phyloP scores from a whole-genome alignment of 2,329 filamentous ascomycete species.

The Sporothrix brunneoviolacea region DNA sequence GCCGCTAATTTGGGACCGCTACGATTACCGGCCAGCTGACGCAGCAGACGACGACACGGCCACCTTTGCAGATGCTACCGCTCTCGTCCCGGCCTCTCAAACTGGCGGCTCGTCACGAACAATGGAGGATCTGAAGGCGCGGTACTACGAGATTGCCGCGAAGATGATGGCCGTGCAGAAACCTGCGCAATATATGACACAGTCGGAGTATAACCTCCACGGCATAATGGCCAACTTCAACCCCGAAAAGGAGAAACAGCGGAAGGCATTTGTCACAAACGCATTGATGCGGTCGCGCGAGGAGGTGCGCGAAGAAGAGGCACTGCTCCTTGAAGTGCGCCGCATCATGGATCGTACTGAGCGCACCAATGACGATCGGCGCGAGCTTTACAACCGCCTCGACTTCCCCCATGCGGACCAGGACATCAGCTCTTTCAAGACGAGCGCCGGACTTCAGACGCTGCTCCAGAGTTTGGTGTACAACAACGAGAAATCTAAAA shows the following conservation, averaged over 20 bases:
- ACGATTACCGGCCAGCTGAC: constrained; percentile 59
- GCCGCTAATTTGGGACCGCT: constrained; percentile 87
- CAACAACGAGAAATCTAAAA: constrained; percentile 79
- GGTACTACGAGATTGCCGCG: constrained; percentile 83
- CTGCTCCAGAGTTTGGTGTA: constrained; percentile 73
- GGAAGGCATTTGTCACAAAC: constrained; percentile 79
- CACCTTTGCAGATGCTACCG: constrained; percentile 28
- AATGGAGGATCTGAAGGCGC: constrained; percentile 84
- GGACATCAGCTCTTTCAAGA: constrained; percentile 72
- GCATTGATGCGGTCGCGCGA: constrained; percentile 74
- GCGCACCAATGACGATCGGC: constrained; percentile 78
- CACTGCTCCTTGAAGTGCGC: constrained; percentile 81
- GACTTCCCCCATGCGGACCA: constrained; percentile 68
- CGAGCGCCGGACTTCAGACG: constrained; percentile 69
- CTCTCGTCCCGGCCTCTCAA: constrained; percentile 46
- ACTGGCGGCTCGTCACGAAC: constrained; percentile 41
- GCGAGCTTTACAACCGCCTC: constrained; percentile 78
- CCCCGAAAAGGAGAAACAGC: constrained; percentile 65
- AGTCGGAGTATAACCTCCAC: constrained; percentile 73
- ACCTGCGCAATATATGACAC: constrained; percentile 79
- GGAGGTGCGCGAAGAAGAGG: constrained; percentile 87
- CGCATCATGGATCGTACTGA: constrained; percentile 84
- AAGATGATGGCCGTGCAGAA: constrained; percentile 76
- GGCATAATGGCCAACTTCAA: constrained; percentile 85
- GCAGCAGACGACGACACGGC: constrained; percentile 31